Evolutionary conservation across 768 basidiomycete species (phyloP), one percentile per base, ranked within the genome.

Genomic region (Russula lepida): DNA sequence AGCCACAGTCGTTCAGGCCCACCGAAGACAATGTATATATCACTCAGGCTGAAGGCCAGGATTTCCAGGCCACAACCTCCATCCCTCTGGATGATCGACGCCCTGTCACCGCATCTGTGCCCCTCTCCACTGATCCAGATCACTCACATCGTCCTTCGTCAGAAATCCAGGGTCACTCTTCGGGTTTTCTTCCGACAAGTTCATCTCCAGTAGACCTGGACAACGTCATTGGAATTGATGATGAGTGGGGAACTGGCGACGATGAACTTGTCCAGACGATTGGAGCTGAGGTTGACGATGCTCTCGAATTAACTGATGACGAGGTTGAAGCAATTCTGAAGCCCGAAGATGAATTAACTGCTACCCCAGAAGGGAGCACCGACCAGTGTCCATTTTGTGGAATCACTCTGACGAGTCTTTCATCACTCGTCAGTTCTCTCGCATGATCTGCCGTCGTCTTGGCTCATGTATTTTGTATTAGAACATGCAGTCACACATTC

Each of bases 161-260:
- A 33, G 49, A 56, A 4, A 46, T 23, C 21, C 21, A 25, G 25
- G 23, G 21, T 8, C 4, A 30, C n/a, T 21, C 15, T 27, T 37
- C 60, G 6, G 21, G 2, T 27, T 15, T 25, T 2, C 27, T 15
- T 23, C 17, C 53, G 7, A 28, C 27, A 9, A 43, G 41, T 15
- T 3, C 23, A 12, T 12, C 35, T 28, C 13, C 15, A 19, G 43
- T 23, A 35, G 58, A 30, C 25, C 17, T 19, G 41, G 28, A 58
- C 3, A 25, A 23, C 23, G 30, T 56, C 25, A 61, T 65, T 11
- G 50, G 56, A 41, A 69, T 65, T 27, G 75, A 75, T 19, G 79
- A 79, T 33, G 83, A 84, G 7, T 91, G 89, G 89, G 81, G 76
- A 46, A 83, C 75, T 67, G 88, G 82, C 12, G 89, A 92, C 66